Evolutionary conservation across 176 grass and related monocot genomes (phyloP).

Genomic region (Guadua angustifolia): DNA sequence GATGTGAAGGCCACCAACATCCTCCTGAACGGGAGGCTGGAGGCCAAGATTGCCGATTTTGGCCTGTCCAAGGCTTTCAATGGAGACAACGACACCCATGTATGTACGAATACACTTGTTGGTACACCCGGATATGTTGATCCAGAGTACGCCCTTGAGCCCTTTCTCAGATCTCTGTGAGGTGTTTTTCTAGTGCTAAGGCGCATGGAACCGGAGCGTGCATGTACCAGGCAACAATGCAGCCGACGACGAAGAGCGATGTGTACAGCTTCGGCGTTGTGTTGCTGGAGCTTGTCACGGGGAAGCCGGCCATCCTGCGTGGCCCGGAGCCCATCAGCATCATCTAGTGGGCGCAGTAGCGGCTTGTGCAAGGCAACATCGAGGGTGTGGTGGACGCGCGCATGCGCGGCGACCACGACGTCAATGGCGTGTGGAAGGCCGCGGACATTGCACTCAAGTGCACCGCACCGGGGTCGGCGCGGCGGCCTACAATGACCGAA

Average conservation of each 20-base stretch:
- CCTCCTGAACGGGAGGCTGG: conserved; percentile 44
- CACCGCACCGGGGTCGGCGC: conserved; percentile 6
- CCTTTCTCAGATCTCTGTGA: neutral
- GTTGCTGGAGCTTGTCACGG: conserved; percentile 54
- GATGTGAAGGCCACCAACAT: conserved; percentile 73
- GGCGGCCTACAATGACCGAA: conserved; percentile 61
- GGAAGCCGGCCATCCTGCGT: conserved; percentile 31
- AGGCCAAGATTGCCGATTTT: conserved; percentile 81
- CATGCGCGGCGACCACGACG: conserved; percentile 39
- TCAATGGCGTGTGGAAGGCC: conserved; percentile 60
- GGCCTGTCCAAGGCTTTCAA: conserved; percentile 55
- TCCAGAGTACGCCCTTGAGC: conserved; percentile 50
- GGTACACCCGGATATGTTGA: conserved; percentile 64
- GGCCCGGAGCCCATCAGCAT: conserved; percentile 25
- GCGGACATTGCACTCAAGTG: conserved; percentile 64
- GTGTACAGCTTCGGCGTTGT: conserved; percentile 66
- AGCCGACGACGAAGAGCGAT: conserved; percentile 49
- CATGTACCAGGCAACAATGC: conserved; percentile 39
- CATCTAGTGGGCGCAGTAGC: conserved; percentile 39
- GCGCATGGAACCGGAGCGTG: neutral
- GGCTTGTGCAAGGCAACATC: conserved; percentile 37
- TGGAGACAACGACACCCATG: conserved; percentile 8
- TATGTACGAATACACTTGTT: conserved; percentile 24
- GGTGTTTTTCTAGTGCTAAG: neutral
- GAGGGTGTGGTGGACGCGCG: conserved; percentile 46